Evolutionary conservation across 208 protist species (phyloP).

Genomic region (Wallacemonas collosoma): DNA sequence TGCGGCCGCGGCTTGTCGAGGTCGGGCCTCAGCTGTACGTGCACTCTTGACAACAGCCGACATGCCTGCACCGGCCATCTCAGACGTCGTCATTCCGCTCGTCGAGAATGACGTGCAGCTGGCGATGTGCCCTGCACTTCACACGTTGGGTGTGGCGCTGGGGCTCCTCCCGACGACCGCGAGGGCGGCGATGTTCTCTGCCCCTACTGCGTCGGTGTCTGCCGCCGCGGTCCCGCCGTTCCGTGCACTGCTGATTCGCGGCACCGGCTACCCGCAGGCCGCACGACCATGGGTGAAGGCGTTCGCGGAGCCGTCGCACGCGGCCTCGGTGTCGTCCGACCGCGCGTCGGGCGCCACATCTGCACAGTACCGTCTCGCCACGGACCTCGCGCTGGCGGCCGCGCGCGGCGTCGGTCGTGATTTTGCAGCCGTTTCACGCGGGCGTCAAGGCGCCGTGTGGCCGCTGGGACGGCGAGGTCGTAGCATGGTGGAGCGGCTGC

Average conservation of each 20-base stretch:
- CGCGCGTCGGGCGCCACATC: conserved; percentile 14
- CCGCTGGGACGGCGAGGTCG: conserved; percentile 68
- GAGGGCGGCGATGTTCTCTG: background rate
- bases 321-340: background rate
- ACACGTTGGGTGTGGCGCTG: conserved; percentile 3
- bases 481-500: conserved; percentile 61
- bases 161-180: background rate
- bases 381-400: conserved; percentile 20
- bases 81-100: conserved; percentile 11
- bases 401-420: conserved; percentile 15
- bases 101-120: background rate
- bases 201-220: background rate
- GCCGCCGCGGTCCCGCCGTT: conserved; percentile 21
- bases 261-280: conserved; percentile 37
- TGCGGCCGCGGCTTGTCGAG: no score
- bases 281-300: conserved; percentile 52
- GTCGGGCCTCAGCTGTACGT: background rate
- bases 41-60: background rate
- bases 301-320: conserved; percentile 44
- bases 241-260: conserved; percentile 32
- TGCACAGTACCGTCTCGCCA: conserved; percentile 43
- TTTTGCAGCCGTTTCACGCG: conserved; percentile 43
- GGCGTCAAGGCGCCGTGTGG: conserved; percentile 37
- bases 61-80: background rate
- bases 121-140: background rate